Percentiles rank a stretch among this genome's conserved stretches.
phyloP scores from a whole-genome alignment of 345 rosid species.

The Leavenworthia alabamica region DNA sequence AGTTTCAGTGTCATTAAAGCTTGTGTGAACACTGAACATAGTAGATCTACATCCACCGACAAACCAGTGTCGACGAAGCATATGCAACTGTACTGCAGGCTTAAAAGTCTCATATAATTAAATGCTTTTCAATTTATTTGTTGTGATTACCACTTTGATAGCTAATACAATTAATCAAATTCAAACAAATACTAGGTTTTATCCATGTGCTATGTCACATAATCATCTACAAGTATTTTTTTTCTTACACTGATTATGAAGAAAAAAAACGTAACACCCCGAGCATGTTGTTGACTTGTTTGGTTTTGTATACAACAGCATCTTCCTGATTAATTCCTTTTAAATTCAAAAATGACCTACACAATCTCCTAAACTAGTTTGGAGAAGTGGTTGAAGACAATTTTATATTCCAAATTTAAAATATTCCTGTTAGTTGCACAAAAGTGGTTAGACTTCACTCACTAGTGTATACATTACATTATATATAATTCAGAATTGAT shows the following conservation, averaged over 20 bases:
- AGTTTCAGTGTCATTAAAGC: slow-evolving; percentile 6
- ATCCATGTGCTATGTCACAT: not conserved
- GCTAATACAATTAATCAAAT: no score
- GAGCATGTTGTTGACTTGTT: slow-evolving; percentile 1
- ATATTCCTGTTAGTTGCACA: not conserved
- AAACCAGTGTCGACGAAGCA: slow-evolving; percentile 9
- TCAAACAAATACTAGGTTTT: no score
- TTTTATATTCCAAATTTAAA: slow-evolving; percentile 5
- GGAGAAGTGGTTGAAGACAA: not conserved
- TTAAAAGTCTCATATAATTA: slow-evolving; percentile 13
- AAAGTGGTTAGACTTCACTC: slow-evolving; percentile 3
- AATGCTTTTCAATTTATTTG: not conserved
- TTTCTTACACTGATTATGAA: not conserved
- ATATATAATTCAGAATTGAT: not conserved
- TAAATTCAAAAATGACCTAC: not conserved
- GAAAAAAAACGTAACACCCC: not conserved
- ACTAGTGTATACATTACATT: not conserved
- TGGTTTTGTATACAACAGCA: not conserved
- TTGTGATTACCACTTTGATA: not conserved
- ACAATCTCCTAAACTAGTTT: not conserved
- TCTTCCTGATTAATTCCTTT: not conserved
- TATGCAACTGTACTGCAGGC: slow-evolving; percentile 18
- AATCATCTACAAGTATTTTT: not conserved
- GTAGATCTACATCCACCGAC: slow-evolving; percentile 33
- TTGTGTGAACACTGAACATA: slow-evolving; percentile 6